Percentiles rank a stretch among this genome's conserved stretches.
Conservation (phyloP, 331 rosid species). For the Phaseolus coccineus region DNA sequence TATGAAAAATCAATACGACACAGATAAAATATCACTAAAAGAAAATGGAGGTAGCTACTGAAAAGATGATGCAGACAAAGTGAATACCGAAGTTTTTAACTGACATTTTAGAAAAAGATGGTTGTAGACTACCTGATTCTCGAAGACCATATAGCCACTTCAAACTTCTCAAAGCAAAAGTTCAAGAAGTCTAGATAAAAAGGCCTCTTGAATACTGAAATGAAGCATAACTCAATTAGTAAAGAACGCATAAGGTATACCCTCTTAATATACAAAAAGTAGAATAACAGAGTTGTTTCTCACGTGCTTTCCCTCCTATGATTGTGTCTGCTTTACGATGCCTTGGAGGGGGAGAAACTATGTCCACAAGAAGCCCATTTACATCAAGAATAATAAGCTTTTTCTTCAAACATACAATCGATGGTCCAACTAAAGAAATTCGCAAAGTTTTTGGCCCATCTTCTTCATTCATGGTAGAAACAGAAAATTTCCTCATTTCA, state of each 20-base stretch:
- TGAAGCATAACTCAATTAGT: constrained; percentile 28
- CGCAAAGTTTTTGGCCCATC: constrained; percentile 33
- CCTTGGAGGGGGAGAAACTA: constrained; percentile 70
- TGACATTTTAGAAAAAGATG: constrained; percentile 21
- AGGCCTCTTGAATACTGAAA: constrained; percentile 89
- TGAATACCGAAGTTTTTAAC: neutral
- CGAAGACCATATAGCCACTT: constrained; percentile 96
- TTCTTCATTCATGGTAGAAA: constrained; percentile 38
- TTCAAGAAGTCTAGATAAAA: constrained; percentile 71
- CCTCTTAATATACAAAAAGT: neutral
- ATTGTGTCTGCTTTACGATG: constrained; percentile 57
- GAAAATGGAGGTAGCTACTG: neutral
- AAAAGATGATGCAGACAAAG: constrained; percentile 12
- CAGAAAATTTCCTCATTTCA: constrained; percentile 26
- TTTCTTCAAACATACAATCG: constrained; percentile 49
- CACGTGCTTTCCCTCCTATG: constrained; percentile 61
- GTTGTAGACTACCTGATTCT: constrained; percentile 64
- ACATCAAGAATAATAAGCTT: constrained; percentile 87
- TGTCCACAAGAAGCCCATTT: constrained; percentile 82
- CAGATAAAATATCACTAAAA: neutral
- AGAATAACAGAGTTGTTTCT: constrained; percentile 42
- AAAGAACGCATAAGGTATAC: neutral
- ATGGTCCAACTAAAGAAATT: constrained; percentile 48
- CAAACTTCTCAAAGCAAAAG: constrained; percentile 93
- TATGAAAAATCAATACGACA: constrained; percentile 9